Conservation (phyloP, 805 yeast genomes). For the Ogataea thermomethanolica region DNA sequence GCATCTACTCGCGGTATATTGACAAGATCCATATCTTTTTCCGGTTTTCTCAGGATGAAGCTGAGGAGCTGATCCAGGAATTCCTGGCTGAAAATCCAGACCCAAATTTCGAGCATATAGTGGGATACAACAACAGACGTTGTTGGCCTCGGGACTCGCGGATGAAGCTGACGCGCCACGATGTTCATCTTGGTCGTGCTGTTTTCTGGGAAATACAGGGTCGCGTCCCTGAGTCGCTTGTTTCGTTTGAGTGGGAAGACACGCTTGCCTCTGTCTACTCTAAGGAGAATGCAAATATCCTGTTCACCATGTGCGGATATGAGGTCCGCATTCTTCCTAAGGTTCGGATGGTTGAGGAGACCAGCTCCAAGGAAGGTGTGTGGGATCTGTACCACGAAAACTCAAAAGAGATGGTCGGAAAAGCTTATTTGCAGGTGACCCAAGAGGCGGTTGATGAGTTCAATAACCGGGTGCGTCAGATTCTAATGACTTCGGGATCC, state of each 20-base stretch:
- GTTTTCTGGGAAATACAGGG: conserved; percentile 85
- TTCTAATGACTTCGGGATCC: conserved; percentile 93
- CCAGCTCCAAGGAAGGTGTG: conserved; percentile 69
- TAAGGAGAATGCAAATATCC: conserved; percentile 80
- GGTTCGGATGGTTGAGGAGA: conserved; percentile 49
- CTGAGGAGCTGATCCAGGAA: conserved; percentile 71
- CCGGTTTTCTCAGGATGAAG: conserved; percentile 68
- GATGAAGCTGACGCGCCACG: conserved; percentile 87
- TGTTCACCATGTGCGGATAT: conserved; percentile 92
- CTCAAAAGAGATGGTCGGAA: conserved; percentile 83
- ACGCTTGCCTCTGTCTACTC: conserved; percentile 87
- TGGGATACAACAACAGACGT: conserved; percentile 80
- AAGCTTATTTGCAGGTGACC: conserved; percentile 81
- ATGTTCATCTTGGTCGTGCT: conserved; percentile 90
- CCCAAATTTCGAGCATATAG: conserved; percentile 82
- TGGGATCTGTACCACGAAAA: conserved; percentile 78
- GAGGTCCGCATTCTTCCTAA: conserved; percentile 88
- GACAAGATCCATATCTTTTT: conserved; percentile 80
- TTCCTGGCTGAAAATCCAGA: conserved; percentile 84
- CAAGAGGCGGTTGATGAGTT: conserved; percentile 76
- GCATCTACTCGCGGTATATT: conserved; percentile 76
- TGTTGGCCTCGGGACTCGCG: conserved; percentile 95
- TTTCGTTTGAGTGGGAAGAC: conserved; percentile 73
- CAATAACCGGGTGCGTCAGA: conserved; percentile 79
- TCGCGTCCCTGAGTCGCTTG: conserved; percentile 73